Percentiles rank a stretch among this genome's conserved stretches.
Evolutionary conservation across 2,329 filamentous ascomycete species (phyloP).

Genomic region (Beauveria asiatica): DNA sequence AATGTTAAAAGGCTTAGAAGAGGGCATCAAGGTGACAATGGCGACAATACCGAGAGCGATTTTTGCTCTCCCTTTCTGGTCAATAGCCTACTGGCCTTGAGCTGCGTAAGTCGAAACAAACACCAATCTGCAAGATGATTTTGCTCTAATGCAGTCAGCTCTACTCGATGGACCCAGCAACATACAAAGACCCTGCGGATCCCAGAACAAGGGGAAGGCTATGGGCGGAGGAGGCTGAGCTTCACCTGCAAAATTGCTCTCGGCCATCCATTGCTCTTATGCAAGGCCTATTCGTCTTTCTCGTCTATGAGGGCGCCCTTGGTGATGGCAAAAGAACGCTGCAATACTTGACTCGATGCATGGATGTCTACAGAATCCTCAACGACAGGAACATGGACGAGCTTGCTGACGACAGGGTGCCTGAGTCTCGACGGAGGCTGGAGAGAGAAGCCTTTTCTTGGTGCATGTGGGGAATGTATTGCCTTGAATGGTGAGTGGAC

Average conservation of each 20-base stretch:
- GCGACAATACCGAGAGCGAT: not conserved
- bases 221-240: not conserved
- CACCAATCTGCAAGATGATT: no score
- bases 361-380: not conserved
- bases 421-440: not conserved
- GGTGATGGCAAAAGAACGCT: not conserved
- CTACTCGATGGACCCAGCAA: not conserved
- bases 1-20: not conserved
- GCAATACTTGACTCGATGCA: not conserved
- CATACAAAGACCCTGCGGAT: not conserved
- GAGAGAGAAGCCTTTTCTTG: not conserved
- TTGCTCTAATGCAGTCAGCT: not conserved
- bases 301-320: not conserved
- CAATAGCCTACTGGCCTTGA: not conserved
- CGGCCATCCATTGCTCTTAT: not conserved
- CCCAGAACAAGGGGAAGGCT: not conserved
- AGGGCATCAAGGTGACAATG: not conserved
- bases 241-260: not conserved
- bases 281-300: not conserved
- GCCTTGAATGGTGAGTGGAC: not conserved
- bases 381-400: not conserved
- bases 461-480: not conserved
- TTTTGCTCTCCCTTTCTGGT: not conserved
- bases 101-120: not conserved
- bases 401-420: not conserved